These are phyloP conservation scores for Colletotrichum caudatum DNA, from an alignment of 2,329 filamentous ascomycete species.

Conservation along the genomic window DNA sequence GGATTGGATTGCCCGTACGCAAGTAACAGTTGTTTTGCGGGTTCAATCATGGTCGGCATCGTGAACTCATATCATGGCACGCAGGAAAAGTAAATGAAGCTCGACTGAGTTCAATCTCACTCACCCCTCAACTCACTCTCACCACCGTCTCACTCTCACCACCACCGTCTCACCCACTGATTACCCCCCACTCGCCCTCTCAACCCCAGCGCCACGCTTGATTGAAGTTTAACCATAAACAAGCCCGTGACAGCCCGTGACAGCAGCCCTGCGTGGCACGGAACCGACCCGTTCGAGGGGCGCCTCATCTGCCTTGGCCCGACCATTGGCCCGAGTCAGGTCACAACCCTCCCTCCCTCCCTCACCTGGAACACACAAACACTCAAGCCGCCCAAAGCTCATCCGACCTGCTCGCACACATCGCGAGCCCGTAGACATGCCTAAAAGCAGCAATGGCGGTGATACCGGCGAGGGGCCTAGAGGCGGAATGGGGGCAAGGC, in stretches of 20 bases:
- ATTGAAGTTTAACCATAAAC: slow-evolving; percentile 19
- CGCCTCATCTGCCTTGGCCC: neutral
- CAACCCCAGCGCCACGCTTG: neutral
- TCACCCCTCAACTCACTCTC: neutral
- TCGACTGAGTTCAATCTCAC: neutral
- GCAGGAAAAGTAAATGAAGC: too few relatives aligned
- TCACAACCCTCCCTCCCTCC: neutral
- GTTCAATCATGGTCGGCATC: neutral
- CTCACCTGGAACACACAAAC: neutral
- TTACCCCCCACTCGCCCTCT: neutral
- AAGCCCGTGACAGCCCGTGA: neutral
- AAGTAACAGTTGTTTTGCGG: neutral
- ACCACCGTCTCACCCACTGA: too few relatives aligned
- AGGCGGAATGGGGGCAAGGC: neutral
- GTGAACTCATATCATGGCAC: too few relatives aligned
- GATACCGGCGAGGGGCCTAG: neutral
- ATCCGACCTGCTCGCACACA: slow-evolving; percentile 5
- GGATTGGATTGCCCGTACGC: neutral
- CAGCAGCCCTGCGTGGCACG: slow-evolving; percentile 3
- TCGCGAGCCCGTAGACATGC: slow-evolving; percentile 12
- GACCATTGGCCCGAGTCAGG: neutral
- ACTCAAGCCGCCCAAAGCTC: neutral
- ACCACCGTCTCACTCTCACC: neutral
- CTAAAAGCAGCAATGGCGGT: slow-evolving; percentile 28
- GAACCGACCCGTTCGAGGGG: neutral